Percentiles rank a stretch among this genome's conserved stretches.
These are phyloP conservation scores for Pleurotus djamor DNA, from an alignment of 768 basidiomycete species.

Conservation along the genomic window DNA sequence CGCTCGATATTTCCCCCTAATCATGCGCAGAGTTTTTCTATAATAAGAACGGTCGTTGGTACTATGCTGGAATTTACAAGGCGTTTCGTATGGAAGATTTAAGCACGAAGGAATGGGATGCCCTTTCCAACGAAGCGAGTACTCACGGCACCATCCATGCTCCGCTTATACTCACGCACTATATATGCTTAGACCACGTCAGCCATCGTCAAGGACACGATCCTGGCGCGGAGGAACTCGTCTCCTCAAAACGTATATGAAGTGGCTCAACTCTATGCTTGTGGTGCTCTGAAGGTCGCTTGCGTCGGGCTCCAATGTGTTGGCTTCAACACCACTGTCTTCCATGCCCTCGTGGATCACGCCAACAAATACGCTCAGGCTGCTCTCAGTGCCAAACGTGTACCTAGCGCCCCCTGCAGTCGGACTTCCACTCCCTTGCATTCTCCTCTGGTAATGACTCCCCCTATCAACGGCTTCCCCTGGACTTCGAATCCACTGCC, in stretches of 20 bases:
- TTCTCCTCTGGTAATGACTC: constrained; percentile 65
- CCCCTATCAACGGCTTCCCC: not conserved
- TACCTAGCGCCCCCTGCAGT: not conserved
- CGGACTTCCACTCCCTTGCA: constrained; percentile 72
- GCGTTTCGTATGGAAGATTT: constrained; percentile 65
- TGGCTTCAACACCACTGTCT: constrained; percentile 69
- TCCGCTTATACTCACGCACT: not conserved
- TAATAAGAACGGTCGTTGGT: constrained; percentile 79
- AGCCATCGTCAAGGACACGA: constrained; percentile 69
- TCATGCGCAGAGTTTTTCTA: constrained; percentile 68
- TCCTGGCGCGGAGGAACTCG: constrained; percentile 67
- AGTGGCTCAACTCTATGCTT: constrained; percentile 66
- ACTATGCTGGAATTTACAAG: constrained; percentile 79
- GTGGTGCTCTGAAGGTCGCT: constrained; percentile 69
- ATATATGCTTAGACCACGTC: constrained; percentile 51
- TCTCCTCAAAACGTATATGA: constrained; percentile 81
- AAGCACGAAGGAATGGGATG: constrained; percentile 66
- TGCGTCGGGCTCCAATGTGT: constrained; percentile 77
- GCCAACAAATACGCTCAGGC: constrained; percentile 39
- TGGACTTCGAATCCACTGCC: constrained; percentile 1
- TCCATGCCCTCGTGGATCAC: constrained; percentile 64
- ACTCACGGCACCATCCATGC: constrained; percentile 1
- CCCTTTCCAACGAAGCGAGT: constrained; percentile 62
- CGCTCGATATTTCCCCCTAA: not conserved
- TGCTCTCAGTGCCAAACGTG: not conserved